Conservation (phyloP, 78 protist species). For the Thecamonas trahens region DNA sequence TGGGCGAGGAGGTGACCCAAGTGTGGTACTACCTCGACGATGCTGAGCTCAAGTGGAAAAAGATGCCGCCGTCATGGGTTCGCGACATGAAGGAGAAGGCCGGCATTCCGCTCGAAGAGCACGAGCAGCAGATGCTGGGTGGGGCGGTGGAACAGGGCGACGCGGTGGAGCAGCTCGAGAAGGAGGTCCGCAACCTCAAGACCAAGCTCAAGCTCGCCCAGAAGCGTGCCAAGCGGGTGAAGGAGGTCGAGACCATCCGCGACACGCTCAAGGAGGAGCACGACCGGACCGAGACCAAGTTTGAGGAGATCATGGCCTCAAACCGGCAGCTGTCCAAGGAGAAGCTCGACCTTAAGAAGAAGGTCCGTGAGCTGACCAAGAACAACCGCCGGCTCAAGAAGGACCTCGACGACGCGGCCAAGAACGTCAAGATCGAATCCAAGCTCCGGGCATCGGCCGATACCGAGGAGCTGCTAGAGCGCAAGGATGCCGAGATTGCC, state of each 20-base stretch:
- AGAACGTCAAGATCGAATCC: background rate
- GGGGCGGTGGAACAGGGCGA: background rate
- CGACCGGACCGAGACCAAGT: background rate
- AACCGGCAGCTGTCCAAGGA: background rate
- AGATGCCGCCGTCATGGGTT: background rate
- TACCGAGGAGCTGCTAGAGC: too few species aligned
- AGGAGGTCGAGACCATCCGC: background rate
- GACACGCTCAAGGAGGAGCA: background rate
- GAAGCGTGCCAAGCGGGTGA: background rate
- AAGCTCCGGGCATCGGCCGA: too few species aligned
- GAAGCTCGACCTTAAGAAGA: background rate
- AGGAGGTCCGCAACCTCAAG: background rate
- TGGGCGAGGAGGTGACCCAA: background rate
- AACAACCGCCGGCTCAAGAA: background rate
- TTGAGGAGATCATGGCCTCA: background rate
- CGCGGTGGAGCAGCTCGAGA: background rate
- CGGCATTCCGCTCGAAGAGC: background rate
- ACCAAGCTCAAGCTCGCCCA: background rate
- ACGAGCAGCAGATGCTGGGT: background rate
- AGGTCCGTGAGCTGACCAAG: background rate
- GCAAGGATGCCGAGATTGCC: too few species aligned
- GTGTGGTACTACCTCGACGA: background rate
- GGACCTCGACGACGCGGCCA: background rate
- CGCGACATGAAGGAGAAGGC: background rate
- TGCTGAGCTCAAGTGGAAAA: background rate